phyloP scores from a whole-genome alignment of 2,329 filamentous ascomycete genomes.

The Aureobasidium sp. region DNA sequence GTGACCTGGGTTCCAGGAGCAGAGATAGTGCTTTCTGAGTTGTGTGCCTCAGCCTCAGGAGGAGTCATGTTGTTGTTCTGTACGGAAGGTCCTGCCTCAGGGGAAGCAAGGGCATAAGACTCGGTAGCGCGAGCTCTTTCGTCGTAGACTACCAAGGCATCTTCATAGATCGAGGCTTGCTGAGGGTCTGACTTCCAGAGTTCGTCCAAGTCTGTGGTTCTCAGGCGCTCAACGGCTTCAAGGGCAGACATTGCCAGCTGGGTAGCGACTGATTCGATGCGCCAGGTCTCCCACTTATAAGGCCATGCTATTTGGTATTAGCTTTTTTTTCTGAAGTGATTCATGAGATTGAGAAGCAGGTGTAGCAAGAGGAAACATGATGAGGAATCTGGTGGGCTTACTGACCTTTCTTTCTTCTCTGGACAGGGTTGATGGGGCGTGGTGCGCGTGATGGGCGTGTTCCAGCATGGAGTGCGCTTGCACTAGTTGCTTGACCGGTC shows the following conservation, averaged over 20 bases:
- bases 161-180: not conserved
- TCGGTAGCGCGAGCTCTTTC: not conserved
- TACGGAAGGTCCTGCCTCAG: not conserved
- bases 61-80: not conserved
- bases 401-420: not conserved
- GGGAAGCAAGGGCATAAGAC: not conserved
- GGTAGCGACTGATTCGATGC: not conserved
- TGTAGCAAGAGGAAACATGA: not conserved
- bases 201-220: not conserved
- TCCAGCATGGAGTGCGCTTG: too few species aligned
- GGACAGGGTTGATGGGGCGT: not conserved
- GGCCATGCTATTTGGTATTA: not conserved
- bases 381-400: not conserved
- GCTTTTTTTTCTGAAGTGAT: not conserved
- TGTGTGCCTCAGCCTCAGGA: not conserved
- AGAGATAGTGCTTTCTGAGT: not conserved
- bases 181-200: not conserved
- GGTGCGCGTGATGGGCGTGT: not conserved
- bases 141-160: not conserved
- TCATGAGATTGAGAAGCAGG: not conserved
- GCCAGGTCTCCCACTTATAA: not conserved
- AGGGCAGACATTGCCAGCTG: not conserved
- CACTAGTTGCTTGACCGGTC: not conserved
- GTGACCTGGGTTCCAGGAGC: not conserved
- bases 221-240: not conserved